phyloP scores from a whole-genome alignment of 345 rosid genomes.

The Melastoma malabathricum region DNA sequence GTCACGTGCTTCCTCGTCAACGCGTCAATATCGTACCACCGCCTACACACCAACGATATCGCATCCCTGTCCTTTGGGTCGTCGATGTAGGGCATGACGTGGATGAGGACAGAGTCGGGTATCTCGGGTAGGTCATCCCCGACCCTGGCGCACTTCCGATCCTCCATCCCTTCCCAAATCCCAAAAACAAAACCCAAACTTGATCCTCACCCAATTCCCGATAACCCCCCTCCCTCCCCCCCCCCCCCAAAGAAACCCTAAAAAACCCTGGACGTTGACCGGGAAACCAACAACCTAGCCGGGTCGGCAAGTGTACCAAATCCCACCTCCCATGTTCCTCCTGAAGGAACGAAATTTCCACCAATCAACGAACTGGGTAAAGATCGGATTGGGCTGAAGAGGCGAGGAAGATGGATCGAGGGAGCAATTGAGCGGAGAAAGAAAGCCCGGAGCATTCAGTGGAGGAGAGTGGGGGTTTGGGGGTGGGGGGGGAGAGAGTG shows the following conservation, averaged over 20 bases:
- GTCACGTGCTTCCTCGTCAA: constrained; percentile 73
- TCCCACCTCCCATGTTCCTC: too few relatives aligned
- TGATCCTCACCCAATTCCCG: not conserved
- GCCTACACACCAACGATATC: constrained; percentile 58
- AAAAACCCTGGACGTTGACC: too few relatives aligned
- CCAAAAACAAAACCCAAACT: not conserved
- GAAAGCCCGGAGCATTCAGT: not conserved
- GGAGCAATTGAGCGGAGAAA: not conserved
- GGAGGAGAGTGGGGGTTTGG: not conserved
- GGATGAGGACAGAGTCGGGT: constrained; percentile 41
- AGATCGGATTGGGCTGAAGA: too few relatives aligned
- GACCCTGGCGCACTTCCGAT: constrained; percentile 4
- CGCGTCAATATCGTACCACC: constrained; percentile 70
- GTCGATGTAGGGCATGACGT: constrained; percentile 55
- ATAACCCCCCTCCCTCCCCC: too few relatives aligned
- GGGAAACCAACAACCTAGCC: too few relatives aligned
- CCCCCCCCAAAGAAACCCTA: not conserved
- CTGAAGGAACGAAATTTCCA: too few relatives aligned
- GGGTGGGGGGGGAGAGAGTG: not conserved
- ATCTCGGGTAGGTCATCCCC: constrained; percentile 7
- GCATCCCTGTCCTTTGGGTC: constrained; percentile 71
- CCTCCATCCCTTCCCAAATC: constrained; percentile 24
- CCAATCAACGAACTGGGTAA: too few relatives aligned
- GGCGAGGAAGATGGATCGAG: not conserved
- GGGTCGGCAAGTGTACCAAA: too few relatives aligned